Evolutionary conservation across 441 rosid species (phyloP).

Genomic region (Metrosideros polymorpha): DNA sequence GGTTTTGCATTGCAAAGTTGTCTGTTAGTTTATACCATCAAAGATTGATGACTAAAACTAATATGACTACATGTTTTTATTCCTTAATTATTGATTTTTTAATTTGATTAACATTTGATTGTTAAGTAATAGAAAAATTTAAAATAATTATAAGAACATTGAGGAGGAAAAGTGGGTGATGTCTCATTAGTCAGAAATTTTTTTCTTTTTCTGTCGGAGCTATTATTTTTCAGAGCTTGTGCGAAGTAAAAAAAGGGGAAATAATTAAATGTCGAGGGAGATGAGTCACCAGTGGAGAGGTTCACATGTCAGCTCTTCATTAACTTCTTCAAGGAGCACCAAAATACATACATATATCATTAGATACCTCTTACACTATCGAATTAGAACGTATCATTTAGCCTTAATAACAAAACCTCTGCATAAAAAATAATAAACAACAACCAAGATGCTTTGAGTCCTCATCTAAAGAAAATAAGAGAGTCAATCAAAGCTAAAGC

Average conservation of each 20-base stretch:
- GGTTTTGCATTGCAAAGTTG: background rate
- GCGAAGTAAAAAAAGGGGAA: background rate
- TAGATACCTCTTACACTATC: background rate
- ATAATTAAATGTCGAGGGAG: background rate
- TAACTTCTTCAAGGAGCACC: background rate
- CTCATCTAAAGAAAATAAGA: background rate
- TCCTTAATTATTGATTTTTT: background rate
- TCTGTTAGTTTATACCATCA: background rate
- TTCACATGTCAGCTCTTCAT: background rate
- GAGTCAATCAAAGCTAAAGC: background rate
- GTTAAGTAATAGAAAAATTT: background rate
- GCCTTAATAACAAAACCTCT: background rate
- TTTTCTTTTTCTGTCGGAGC: background rate
- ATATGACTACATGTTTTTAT: background rate
- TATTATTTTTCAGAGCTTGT: background rate
- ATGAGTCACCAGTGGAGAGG: background rate
- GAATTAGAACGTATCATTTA: background rate
- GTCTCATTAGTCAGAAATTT: background rate
- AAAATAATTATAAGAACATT: background rate
- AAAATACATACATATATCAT: background rate
- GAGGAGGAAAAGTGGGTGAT: background rate
- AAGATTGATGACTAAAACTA: background rate
- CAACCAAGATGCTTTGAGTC: background rate
- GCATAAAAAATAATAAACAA: background rate
- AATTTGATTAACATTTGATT: background rate